phyloP scores from a whole-genome alignment of 2,329 filamentous ascomycete species.

The Colletotrichum sp. region DNA sequence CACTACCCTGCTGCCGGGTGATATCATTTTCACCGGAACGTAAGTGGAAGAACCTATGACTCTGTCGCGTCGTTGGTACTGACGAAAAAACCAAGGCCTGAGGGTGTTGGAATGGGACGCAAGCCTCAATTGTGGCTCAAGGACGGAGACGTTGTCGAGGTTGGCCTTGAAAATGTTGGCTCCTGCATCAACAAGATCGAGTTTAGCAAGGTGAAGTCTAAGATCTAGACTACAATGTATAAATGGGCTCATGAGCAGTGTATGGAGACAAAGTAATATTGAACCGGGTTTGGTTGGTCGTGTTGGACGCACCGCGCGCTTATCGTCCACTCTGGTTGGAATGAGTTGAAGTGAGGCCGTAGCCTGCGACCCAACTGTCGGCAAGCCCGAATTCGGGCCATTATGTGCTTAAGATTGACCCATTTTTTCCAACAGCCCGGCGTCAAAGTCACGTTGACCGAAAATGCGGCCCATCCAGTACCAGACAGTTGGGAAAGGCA shows the following conservation, averaged over 20 bases:
- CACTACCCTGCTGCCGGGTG: conserved; percentile 66
- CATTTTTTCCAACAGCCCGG: not conserved
- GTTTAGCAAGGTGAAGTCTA: conserved; percentile 31
- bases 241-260: not conserved
- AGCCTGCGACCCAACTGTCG: not conserved
- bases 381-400: not conserved
- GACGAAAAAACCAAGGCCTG: conserved; percentile 49
- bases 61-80: not conserved
- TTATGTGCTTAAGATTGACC: not conserved
- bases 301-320: not conserved
- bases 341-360: not conserved
- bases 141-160: conserved; percentile 73
- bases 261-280: not conserved
- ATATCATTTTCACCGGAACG: conserved; percentile 72
- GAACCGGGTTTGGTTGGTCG: not conserved
- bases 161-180: conserved; percentile 70
- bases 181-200: conserved; percentile 56
- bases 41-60: conserved; percentile 33
- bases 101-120: conserved; percentile 74
- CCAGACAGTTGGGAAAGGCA: not conserved
- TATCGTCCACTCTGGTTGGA: not conserved
- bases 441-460: not conserved
- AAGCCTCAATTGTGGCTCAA: conserved; percentile 72
- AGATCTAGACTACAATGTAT: conserved; percentile 12
- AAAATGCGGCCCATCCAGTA: not conserved